Base-by-base conservation (phyloP, 768 basidiomycete genomes). In the Candolleomyces eurysporus region DNA sequence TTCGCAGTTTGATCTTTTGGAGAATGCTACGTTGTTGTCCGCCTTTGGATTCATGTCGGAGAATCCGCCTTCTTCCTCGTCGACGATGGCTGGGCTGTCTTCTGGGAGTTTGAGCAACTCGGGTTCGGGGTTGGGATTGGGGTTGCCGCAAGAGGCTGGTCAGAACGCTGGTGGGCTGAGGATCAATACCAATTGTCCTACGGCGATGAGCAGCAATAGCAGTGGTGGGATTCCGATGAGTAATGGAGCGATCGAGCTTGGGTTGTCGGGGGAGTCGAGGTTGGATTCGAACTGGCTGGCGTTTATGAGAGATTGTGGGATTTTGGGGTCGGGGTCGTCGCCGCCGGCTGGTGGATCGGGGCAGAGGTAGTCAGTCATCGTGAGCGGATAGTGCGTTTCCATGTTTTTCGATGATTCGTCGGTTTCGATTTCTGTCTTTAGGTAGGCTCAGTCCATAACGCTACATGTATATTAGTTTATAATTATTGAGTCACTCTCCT, bases 261-360 rank as follows among this genome's bases (percentile, higher is more conserved):
- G 80, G 19, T 63, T 82, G 43, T 75, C 78, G 54, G 76, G 74
- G 39, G 79, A 80, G 61, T 77, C 77, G 46, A 75, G 75, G 26
- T 77, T 80, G 71, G 80, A 83, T 63, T 76, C 78, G 5, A 77
- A 76, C 7, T 83, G 82, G 82, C 60, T 81, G 45, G 75, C 78
- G 9, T 82, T 82, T 63, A 81, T 82, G 71, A 75, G 74, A 40
- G 79, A 82, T 65, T 81, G 78, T 67, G 82, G 82, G 7, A 80
- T 83, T 54, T 77, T 79, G 74, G 78, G 78, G 48, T 66, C 61
- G 31, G 65, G 64, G 4, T 59, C 57, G 36, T 13, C 48, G 14
- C 72, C 54, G 26, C 22, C 21, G 17, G 16, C 17, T 52, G 16
- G 45, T 21, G 16, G 45, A 6, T 36, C 36, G 36, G 36, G 36